Conservation (phyloP, 163 green algal genomes). For the Coccomyxa subellipsoidea region DNA sequence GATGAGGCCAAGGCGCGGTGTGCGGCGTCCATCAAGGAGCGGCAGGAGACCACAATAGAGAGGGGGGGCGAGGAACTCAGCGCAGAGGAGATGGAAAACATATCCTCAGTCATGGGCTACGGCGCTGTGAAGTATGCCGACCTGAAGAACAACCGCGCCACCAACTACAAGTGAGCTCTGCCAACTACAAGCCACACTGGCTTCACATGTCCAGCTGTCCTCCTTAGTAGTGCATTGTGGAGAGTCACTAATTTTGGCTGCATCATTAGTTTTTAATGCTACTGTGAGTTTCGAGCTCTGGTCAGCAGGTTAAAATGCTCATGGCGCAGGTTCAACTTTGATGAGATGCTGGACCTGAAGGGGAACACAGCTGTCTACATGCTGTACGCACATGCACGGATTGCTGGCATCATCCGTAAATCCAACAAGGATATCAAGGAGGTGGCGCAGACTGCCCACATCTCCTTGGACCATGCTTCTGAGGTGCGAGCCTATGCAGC, state of each 20-base stretch:
- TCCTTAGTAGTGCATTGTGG: no score
- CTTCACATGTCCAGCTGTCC: no score
- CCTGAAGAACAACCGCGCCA: constrained; percentile 91
- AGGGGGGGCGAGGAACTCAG: constrained; percentile 17
- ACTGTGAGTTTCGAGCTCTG: no score
- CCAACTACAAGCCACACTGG: no score
- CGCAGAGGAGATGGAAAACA: constrained; percentile 64
- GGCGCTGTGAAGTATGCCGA: constrained; percentile 98
- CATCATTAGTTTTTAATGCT: no score
- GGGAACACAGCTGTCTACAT: constrained; percentile 95
- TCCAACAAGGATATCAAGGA: constrained; percentile 7
- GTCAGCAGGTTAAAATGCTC: no score
- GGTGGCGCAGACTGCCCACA: constrained; percentile 21
- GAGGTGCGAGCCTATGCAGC: background rate
- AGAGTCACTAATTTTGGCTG: no score
- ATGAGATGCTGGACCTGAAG: constrained; percentile 88
- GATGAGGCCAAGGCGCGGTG: constrained; percentile 87
- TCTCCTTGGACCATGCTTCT: constrained; percentile 6
- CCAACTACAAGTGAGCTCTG: constrained; percentile 89
- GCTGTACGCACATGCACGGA: constrained; percentile 95
- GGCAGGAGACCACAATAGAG: constrained; percentile 23
- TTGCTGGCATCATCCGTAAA: constrained; percentile 89
- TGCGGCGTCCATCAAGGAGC: constrained; percentile 35
- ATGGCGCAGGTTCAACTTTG: constrained; percentile 59
- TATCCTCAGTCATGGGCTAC: constrained; percentile 79